phyloP scores from a whole-genome alignment of 2,329 filamentous ascomycete genomes.

The Alternaria sp. region DNA sequence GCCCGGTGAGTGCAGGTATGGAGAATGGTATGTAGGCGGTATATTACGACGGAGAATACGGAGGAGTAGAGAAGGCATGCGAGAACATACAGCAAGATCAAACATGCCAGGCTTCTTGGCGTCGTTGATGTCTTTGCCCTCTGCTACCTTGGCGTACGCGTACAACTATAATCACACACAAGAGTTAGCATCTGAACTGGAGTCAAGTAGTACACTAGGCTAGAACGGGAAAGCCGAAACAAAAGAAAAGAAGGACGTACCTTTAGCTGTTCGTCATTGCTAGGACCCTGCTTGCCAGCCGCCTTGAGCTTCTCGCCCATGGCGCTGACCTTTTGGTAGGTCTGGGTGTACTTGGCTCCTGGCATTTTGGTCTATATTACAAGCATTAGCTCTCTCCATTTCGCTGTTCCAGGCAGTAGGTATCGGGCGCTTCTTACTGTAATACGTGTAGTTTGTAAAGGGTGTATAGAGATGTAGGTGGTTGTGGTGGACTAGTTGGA shows the following conservation, averaged over 20 bases:
- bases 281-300: constrained; percentile 36
- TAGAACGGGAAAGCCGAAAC: background rate
- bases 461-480: background rate
- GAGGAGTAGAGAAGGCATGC: background rate
- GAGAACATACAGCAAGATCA: constrained; percentile 68
- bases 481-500: constrained; percentile 2
- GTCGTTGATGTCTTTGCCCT: constrained; percentile 51
- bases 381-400: background rate
- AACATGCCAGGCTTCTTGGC: constrained; percentile 70
- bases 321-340: constrained; percentile 42
- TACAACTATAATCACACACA: constrained; percentile 56
- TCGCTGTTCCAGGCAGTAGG: background rate
- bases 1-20: background rate
- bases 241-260: constrained; percentile 37
- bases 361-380: constrained; percentile 29
- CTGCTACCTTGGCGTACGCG: constrained; percentile 57
- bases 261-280: constrained; percentile 59
- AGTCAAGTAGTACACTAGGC: background rate
- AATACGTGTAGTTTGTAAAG: background rate
- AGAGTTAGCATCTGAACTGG: background rate
- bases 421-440: background rate
- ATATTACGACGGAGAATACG: background rate
- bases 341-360: constrained; percentile 43
- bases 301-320: constrained; percentile 45
- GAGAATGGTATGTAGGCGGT: background rate